phyloP scores from a whole-genome alignment of 2,329 filamentous ascomycete species.

The Fusarium marasasianum region DNA sequence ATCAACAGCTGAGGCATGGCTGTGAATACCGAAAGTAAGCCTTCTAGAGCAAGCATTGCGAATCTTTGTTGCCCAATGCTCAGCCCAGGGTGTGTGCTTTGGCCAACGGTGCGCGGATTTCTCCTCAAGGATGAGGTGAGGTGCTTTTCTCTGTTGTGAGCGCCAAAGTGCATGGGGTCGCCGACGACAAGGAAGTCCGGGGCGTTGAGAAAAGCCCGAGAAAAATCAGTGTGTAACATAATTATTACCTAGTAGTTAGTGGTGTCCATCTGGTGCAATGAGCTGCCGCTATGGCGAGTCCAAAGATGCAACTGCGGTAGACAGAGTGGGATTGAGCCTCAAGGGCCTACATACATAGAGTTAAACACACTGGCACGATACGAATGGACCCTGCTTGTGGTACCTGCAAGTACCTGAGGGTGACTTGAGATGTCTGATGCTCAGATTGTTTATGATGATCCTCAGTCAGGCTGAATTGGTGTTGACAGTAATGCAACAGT shows the following conservation, averaged over 20 bases:
- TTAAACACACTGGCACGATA: neutral
- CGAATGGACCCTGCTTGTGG: constrained; percentile 2
- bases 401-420: constrained; percentile 19
- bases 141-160: constrained; percentile 13
- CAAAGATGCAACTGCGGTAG: constrained; percentile 1
- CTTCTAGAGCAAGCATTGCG: constrained; percentile 18
- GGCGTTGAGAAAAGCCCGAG: constrained; percentile 24
- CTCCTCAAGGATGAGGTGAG: constrained; percentile 24
- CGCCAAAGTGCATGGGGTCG: constrained; percentile 5
- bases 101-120: constrained; percentile 23
- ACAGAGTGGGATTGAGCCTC: constrained; percentile 24
- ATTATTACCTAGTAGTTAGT: neutral
- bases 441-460: neutral
- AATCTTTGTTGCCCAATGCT: constrained; percentile 31
- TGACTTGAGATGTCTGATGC: constrained; percentile 11
- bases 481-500: constrained; percentile 1
- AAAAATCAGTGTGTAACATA: neutral
- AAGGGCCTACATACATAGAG: neutral
- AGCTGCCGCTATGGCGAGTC: constrained; percentile 31
- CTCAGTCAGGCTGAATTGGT: constrained; percentile 13
- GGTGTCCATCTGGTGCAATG: constrained; percentile 29
- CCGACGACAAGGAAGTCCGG: constrained; percentile 22
- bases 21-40: neutral
- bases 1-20: constrained; percentile 14
- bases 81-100: constrained; percentile 30